A percentile compares a stretch with the other conserved stretches of the same genome.
Evolutionary conservation across 768 basidiomycete genomes (phyloP).

Genomic region (Suillus bovinus): DNA sequence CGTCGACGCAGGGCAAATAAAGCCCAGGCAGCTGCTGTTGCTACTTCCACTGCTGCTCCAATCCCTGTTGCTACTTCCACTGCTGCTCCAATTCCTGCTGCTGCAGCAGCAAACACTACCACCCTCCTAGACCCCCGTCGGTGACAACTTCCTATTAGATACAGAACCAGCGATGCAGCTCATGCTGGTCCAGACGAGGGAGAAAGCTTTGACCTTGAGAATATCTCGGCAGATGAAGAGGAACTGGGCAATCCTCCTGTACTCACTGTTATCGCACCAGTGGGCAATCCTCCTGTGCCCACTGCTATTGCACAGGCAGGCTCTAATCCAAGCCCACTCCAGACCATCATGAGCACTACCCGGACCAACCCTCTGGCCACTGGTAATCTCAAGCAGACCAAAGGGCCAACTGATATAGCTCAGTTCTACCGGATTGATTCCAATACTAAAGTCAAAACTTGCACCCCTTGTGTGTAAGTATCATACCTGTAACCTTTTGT

Average conservation of each 20-base stretch:
- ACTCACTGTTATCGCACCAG: no score
- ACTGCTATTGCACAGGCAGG: neutral
- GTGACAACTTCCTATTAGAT: neutral
- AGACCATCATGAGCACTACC: neutral
- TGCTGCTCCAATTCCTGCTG: no score
- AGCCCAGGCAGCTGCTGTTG: no score
- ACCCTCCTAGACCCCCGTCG: neutral
- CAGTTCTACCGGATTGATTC: neutral
- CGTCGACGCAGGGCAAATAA: no score
- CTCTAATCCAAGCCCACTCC: neutral
- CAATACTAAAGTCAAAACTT: neutral
- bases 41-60: no score
- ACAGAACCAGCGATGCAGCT: neutral
- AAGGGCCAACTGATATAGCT: neutral
- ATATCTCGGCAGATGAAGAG: neutral
- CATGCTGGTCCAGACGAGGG: neutral
- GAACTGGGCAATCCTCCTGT: neutral
- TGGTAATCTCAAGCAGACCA: neutral
- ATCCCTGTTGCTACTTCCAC: no score
- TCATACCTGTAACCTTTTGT: neutral
- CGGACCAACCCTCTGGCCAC: neutral
- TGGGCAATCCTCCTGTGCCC: no score
- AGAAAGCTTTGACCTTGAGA: neutral
- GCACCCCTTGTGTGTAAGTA: neutral
- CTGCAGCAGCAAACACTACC: neutral